phyloP scores from a whole-genome alignment of 2,329 filamentous ascomycete genomes.

The Conoideocrella luteorostrata region DNA sequence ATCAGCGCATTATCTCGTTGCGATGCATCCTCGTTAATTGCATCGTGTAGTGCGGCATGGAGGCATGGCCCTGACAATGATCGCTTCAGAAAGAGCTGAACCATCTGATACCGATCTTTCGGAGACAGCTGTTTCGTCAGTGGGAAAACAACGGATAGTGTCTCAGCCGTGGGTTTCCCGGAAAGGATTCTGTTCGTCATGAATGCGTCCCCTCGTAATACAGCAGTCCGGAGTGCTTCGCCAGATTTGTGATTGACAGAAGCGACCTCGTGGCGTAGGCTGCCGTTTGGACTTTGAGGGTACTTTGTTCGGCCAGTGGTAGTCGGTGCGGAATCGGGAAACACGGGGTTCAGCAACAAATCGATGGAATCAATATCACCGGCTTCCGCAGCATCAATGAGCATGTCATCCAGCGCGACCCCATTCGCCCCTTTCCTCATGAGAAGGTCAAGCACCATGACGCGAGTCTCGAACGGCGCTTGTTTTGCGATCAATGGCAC shows the following conservation, averaged over 20 bases:
- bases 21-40: conserved; percentile 41
- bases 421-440: conserved; percentile 47
- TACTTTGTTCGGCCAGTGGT: conserved; percentile 13
- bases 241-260: conserved; percentile 47
- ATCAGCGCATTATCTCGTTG: conserved; percentile 46
- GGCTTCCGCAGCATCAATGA: conserved; percentile 43
- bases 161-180: conserved; percentile 39
- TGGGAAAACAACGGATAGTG: conserved; percentile 43
- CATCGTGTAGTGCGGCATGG: conserved; percentile 44
- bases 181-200: conserved; percentile 41
- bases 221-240: conserved; percentile 42
- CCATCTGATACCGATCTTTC: conserved; percentile 39
- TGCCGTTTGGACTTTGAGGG: conserved; percentile 24
- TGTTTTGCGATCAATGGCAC: conserved; percentile 43
- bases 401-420: conserved; percentile 37
- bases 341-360: conserved; percentile 43
- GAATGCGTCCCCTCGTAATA: conserved; percentile 36
- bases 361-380: conserved; percentile 41
- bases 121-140: conserved; percentile 36
- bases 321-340: conserved; percentile 23
- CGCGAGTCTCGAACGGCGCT: conserved; percentile 37
- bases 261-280: conserved; percentile 36
- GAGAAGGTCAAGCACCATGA: conserved; percentile 37
- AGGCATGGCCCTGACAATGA: conserved; percentile 41
- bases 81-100: conserved; percentile 42